A percentile compares a stretch with the other conserved stretches of the same genome.
These are phyloP conservation scores for Aspergillus sp. DNA, from an alignment of 2,329 filamentous ascomycete genomes.

Conservation along the genomic window DNA sequence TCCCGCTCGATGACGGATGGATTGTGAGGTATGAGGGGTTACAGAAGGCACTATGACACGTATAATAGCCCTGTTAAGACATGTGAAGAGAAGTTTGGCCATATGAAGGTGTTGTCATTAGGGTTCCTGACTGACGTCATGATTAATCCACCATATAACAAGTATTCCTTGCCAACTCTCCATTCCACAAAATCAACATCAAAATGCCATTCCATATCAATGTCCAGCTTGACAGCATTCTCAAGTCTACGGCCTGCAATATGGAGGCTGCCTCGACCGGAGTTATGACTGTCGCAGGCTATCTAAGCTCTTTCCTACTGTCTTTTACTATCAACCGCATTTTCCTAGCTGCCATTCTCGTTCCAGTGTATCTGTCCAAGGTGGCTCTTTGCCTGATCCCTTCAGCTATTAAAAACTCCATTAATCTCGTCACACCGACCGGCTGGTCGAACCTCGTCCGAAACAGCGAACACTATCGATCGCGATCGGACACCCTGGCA, in stretches of 20 bases:
- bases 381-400: background rate
- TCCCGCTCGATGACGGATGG: conserved; percentile 15
- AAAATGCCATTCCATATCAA: background rate
- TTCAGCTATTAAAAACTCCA: background rate
- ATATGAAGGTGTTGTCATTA: too few relatives aligned
- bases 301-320: background rate
- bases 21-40: conserved; percentile 14
- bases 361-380: background rate
- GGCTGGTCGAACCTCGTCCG: background rate
- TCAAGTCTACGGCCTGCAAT: background rate
- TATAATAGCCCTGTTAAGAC: too few relatives aligned
- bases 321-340: background rate
- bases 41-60: conserved; percentile 1
- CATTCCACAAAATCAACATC: background rate
- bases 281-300: background rate
- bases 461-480: background rate
- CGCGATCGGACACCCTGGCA: background rate
- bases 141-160: too few relatives aligned
- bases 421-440: background rate
- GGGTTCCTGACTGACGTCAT: too few relatives aligned
- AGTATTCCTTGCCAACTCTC: too few relatives aligned
- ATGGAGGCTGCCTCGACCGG: background rate
- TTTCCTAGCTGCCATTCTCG: background rate
- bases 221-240: background rate
- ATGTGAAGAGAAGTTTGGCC: too few relatives aligned